These are phyloP conservation scores for Microdochium bolleyi DNA, from an alignment of 2,329 filamentous ascomycete genomes.

Conservation along the genomic window DNA sequence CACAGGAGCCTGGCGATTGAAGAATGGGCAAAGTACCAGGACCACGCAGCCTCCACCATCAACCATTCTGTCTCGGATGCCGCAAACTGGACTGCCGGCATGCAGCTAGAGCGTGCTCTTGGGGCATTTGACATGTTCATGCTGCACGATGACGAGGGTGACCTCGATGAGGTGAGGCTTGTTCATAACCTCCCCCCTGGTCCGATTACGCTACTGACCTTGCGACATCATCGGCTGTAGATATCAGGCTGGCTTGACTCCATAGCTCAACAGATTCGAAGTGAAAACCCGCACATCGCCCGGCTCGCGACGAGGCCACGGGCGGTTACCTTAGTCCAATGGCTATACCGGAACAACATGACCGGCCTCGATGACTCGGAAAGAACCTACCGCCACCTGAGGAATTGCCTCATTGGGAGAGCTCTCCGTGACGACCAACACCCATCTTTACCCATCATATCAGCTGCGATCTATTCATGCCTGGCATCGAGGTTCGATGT, in stretches of 20 bases:
- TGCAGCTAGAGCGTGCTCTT: conserved; percentile 63
- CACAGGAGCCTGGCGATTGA: conserved; percentile 73
- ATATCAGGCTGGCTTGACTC: conserved; percentile 57
- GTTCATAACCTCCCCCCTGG: not conserved
- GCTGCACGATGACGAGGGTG: conserved; percentile 62
- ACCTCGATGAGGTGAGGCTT: conserved; percentile 58
- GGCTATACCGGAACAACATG: conserved; percentile 61
- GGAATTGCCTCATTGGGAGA: conserved; percentile 83
- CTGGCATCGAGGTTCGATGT: conserved; percentile 69
- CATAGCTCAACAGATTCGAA: conserved; percentile 49
- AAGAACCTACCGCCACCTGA: conserved; percentile 65
- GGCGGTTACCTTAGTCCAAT: conserved; percentile 60
- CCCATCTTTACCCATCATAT: conserved; percentile 78
- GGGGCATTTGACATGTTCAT: conserved; percentile 88
- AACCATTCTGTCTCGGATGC: conserved; percentile 10
- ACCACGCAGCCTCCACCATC: conserved; percentile 17
- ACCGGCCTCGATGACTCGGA: conserved; percentile 60
- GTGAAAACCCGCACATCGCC: conserved; percentile 42
- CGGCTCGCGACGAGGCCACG: conserved; percentile 55
- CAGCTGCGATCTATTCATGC: conserved; percentile 77
- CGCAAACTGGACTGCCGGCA: conserved; percentile 36
- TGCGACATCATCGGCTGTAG: conserved; percentile 23
- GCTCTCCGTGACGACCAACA: conserved; percentile 66
- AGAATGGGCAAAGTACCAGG: conserved; percentile 59
- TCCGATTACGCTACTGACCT: no score